A percentile compares a stretch with the other conserved stretches of the same genome.
Conservation (phyloP, 2,329 filamentous ascomycete genomes). For the Verticillium nubilum region DNA sequence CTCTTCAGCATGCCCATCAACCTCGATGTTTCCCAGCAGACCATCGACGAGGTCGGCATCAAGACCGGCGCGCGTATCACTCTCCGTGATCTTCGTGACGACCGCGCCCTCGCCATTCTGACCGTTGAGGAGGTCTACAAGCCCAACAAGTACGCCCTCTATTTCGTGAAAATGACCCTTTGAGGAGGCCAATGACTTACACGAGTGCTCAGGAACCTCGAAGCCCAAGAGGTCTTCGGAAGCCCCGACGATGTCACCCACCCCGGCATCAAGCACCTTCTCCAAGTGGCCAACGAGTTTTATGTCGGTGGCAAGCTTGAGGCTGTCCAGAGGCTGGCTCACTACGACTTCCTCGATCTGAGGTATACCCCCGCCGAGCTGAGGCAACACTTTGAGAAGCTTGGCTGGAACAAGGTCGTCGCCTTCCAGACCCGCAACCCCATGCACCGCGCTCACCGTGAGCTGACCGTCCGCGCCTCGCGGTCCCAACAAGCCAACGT, state of each 20-base stretch:
- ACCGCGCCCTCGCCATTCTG: conserved; percentile 91
- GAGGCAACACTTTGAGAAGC: conserved; percentile 96
- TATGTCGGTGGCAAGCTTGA: conserved; percentile 96
- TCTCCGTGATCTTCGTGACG: conserved; percentile 92
- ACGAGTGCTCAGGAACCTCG: conserved; percentile 63
- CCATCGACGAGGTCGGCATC: conserved; percentile 68
- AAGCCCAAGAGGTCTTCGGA: conserved; percentile 92
- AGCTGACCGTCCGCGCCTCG: conserved; percentile 94
- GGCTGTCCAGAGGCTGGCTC: conserved; percentile 89
- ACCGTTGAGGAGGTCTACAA: conserved; percentile 93
- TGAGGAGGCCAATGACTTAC: conserved; percentile 23
- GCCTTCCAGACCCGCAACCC: conserved; percentile 99
- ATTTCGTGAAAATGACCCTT: too few relatives aligned
- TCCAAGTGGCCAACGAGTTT: conserved; percentile 73
- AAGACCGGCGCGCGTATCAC: conserved; percentile 79
- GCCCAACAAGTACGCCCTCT: conserved; percentile 79
- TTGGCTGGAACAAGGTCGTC: conserved; percentile 95
- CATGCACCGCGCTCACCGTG: conserved; percentile 98
- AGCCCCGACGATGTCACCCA: conserved; percentile 76
- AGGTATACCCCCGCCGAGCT: conserved; percentile 95
- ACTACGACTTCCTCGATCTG: conserved; percentile 98
- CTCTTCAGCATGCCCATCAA: conserved; percentile 98
- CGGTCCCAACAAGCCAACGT: conserved; percentile 96
- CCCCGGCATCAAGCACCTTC: conserved; percentile 88
- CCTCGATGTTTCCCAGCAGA: conserved; percentile 73